Conservation (phyloP, 805 yeast species). For the fission yeast (Schizosaccharomyces pombe) region DNA sequence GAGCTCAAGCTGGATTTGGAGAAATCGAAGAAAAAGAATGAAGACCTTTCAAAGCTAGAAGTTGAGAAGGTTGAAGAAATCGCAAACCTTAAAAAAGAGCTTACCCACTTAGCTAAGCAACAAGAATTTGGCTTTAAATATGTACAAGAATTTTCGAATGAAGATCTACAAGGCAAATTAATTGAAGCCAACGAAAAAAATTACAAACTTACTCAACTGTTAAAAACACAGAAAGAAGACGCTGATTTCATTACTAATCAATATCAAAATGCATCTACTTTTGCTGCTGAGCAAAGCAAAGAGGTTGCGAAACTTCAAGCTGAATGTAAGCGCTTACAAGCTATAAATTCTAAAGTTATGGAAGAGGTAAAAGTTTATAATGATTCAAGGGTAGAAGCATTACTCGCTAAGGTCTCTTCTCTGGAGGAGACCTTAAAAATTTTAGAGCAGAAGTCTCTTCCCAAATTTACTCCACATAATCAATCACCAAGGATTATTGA, state of each 20-base stretch:
- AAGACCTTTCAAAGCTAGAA: not conserved
- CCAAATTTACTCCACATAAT: too few relatives aligned
- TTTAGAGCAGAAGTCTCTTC: not conserved
- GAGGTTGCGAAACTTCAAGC: constrained; percentile 4
- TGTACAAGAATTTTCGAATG: not conserved
- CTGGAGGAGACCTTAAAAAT: not conserved
- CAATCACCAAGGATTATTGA: too few relatives aligned
- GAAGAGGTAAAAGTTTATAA: not conserved
- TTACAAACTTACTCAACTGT: constrained; percentile 5
- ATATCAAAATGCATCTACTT: constrained; percentile 8
- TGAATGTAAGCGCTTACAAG: constrained; percentile 3
- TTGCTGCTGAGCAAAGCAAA: constrained; percentile 7
- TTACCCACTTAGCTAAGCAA: not conserved
- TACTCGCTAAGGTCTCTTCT: not conserved
- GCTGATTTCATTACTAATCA: constrained; percentile 8
- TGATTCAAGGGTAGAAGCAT: not conserved
- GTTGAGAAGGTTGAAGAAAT: not conserved
- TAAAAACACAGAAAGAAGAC: constrained; percentile 4
- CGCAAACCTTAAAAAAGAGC: not conserved
- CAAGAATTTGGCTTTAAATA: not conserved
- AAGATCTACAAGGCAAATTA: not conserved
- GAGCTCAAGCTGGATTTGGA: not conserved
- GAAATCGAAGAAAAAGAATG: not conserved
- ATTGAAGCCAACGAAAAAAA: not conserved
- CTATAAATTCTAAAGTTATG: not conserved